Base-by-base conservation (phyloP, 73 alveolate genomes). In the Uronychia binucleata region DNA sequence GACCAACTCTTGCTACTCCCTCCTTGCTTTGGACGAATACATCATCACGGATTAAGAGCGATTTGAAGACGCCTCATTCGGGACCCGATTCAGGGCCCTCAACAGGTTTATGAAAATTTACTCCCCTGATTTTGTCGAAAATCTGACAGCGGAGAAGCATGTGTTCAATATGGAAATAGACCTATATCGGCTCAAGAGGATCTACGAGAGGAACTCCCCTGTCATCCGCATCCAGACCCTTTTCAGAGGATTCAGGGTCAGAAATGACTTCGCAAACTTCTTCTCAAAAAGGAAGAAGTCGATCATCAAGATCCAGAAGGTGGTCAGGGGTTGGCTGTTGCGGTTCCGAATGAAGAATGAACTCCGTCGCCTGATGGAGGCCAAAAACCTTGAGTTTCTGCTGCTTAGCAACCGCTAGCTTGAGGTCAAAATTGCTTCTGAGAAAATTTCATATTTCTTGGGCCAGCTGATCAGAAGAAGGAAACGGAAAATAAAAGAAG, bases 11-110 rank as follows among this genome's bases (percentile, higher is more conserved):
- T 31, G 84, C 31, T 28, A 28, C 5, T 27, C 59, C 57, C 77
- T 90, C 29, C 60, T 33, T 26, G 95, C 95, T 13, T 78, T 90
- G 26, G 95, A 90, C 58, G 87, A 90, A 58, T 90, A 34, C 29
- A 81, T 90, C 0, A 79, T 90, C 26, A 90, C 95, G 26, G 95
- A 90, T 75, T 92, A 90, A 74, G 95, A 90, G 58, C 27, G 95
- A 26, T 77, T 81, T 80, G 95, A 90, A 79, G 95, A 90, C 77
- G 92, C 86, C 1, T 76, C 90, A 75, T 85, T 74, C 57, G 92
- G 95, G 0, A 32, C 34, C 19, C 31, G 95, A 35, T 90, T 79
- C 75, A 84, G 90, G 58, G 88, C 91, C 8, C 77, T 83, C 79
- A 74, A 75, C 59, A 80, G 78, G 34, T 90, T 59, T 59, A 90